Evolutionary conservation across 495 filamentous ascomycete genomes (phyloP), one percentile per base, ranked within the genome.

Genomic region (Annulohypoxylon moriforme): DNA sequence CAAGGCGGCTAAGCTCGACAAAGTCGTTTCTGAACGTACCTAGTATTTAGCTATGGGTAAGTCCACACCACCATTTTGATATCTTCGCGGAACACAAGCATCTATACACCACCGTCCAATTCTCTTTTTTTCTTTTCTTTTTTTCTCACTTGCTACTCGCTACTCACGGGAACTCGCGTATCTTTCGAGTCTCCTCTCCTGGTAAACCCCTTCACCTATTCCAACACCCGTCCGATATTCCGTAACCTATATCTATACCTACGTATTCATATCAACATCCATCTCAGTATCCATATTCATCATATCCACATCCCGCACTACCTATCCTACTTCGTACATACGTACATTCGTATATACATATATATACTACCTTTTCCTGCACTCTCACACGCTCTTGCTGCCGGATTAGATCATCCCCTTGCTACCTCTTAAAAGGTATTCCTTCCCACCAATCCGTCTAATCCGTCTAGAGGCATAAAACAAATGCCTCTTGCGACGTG

Each of bases 11-110:
- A 82, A 83, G 80, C 78, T 74, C 60, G 64, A 74, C 67, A 69
- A 73, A 74, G 75, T 77, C 67, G 66, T 77, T 55, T 52, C 65
- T 68, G 24, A 66, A 71, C 77, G 62, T 75, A 74, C 73, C 75
- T 67, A 70, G 62, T 75, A 74, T 74, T 76, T 67, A 70, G 68
- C 71, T 77, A 85, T 84, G 82, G 82, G 80, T 85, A 81, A 80
- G 82, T 83, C 77, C 74, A 77, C 71, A 72, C 72, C 75, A 57
- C 69, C 63, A 60, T 64, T 61, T 73, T 65, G 60, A 64, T 60
- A 65, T 68, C 60, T 59, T 68, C n/a, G 47, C 60, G 70, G 60
- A 56, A 73, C 64, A 68, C 65, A 65, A 66, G 55, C 68, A 55
- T 59, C 27, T 67, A 60, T 67, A 62, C 70, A 58, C 42, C 62